phyloP scores from a whole-genome alignment of 1,284 basidiomycete genomes.

The Ceratobasidium theobromae region DNA sequence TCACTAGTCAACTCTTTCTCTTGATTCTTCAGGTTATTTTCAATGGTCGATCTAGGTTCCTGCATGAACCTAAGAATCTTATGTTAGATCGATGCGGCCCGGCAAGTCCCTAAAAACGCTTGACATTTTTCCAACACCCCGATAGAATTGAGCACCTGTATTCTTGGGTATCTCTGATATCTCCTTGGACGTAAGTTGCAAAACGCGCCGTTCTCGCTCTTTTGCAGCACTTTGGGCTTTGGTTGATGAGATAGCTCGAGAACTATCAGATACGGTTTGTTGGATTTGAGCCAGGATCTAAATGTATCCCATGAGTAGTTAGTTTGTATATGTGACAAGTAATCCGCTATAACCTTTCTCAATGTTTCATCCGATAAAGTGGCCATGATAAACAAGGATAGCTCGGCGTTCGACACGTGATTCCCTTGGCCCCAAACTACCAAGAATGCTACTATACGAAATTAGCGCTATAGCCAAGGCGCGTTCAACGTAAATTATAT shows the following conservation, averaged over 20 bases:
- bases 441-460: too few relatives aligned
- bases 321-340: not conserved
- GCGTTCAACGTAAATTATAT: too few relatives aligned
- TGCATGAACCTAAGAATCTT: conserved; percentile 72
- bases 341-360: conserved; percentile 60
- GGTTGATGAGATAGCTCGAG: conserved; percentile 70
- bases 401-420: not conserved
- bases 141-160: conserved; percentile 66
- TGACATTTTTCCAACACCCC: conserved; percentile 90
- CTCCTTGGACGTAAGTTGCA: conserved; percentile 84
- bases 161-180: conserved; percentile 53
- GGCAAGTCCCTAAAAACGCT: not conserved
- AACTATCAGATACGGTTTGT: conserved; percentile 77
- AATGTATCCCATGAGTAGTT: not conserved
- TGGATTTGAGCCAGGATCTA: conserved; percentile 91
- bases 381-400: conserved; percentile 53
- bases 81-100: too few relatives aligned
- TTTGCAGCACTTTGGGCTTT: conserved; percentile 73
- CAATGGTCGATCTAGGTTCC: conserved; percentile 78
- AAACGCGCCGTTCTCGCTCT: conserved; percentile 81
- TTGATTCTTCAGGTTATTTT: conserved; percentile 67
- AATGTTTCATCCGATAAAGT: conserved; percentile 83
- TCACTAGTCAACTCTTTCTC: conserved; percentile 83
- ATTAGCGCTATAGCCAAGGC: too few relatives aligned
- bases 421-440: too few relatives aligned